phyloP scores from a whole-genome alignment of 2,329 filamentous ascomycete genomes.

The Pseudogymnoascus sp. region DNA sequence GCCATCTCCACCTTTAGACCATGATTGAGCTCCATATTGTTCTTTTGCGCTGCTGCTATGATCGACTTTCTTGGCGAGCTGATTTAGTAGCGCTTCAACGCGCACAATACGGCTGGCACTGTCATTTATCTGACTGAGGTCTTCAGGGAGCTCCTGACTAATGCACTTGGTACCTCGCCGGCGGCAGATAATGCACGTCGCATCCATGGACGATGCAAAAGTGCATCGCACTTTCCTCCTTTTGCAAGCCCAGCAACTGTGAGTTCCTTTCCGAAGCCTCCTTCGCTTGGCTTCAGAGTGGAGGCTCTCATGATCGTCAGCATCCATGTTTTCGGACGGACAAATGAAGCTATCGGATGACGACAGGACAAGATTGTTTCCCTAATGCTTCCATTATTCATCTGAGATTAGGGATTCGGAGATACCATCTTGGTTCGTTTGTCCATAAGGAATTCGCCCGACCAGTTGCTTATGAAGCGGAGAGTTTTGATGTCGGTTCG shows the following conservation, averaged over 20 bases:
- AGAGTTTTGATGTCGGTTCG: background rate
- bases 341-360: background rate
- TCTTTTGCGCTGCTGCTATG: conserved; percentile 27
- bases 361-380: background rate
- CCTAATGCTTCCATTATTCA: background rate
- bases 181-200: conserved; percentile 23
- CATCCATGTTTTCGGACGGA: background rate
- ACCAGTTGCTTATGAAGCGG: background rate
- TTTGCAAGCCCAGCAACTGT: conserved; percentile 31
- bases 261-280: conserved; percentile 29
- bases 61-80: conserved; percentile 34
- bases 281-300: conserved; percentile 17
- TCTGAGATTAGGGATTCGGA: background rate
- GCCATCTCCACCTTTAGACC: conserved; percentile 32
- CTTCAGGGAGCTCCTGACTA: conserved; percentile 41
- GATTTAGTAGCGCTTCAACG: conserved; percentile 42
- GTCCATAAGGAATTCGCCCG: background rate
- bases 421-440: background rate
- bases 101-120: conserved; percentile 35
- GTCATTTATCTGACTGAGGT: conserved; percentile 12
- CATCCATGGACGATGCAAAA: conserved; percentile 15
- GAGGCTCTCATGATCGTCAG: background rate
- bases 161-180: conserved; percentile 34
- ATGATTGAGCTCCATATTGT: conserved; percentile 30
- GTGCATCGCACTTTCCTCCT: conserved; percentile 28